Evolutionary conservation across 495 filamentous ascomycete species (phyloP).

Genomic region (Penicillium flavigenum): DNA sequence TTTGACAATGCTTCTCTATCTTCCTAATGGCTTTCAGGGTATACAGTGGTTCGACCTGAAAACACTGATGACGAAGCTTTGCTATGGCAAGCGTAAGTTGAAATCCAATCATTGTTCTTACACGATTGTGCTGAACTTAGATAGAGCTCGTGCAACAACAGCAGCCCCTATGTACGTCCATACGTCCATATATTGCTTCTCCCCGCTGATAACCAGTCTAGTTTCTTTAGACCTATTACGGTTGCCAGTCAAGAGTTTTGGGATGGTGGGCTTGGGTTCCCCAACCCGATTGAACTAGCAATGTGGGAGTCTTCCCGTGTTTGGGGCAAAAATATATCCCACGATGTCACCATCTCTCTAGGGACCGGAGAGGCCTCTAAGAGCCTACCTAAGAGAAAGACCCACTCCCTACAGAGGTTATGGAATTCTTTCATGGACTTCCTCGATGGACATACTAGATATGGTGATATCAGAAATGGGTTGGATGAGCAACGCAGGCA

Average conservation of each 20-base stretch:
- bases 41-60: slow-evolving; percentile 4
- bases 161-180: slow-evolving; percentile 25
- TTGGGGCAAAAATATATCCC: slow-evolving; percentile 18
- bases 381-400: slow-evolving; percentile 1
- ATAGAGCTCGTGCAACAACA: slow-evolving; percentile 29
- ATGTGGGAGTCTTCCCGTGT: slow-evolving; percentile 27
- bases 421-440: slow-evolving; percentile 24
- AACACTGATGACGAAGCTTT: background rate
- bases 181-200: background rate
- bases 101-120: slow-evolving; percentile 1
- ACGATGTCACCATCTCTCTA: slow-evolving; percentile 29
- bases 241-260: slow-evolving; percentile 27
- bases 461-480: slow-evolving; percentile 7
- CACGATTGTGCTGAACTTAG: background rate
- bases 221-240: slow-evolving; percentile 21
- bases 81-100: background rate
- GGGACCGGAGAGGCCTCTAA: slow-evolving; percentile 24
- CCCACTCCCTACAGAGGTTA: slow-evolving; percentile 22
- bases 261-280: slow-evolving; percentile 35
- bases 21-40: slow-evolving; percentile 1
- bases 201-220: slow-evolving; percentile 6
- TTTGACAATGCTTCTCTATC: background rate
- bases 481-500: slow-evolving; percentile 4
- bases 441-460: slow-evolving; percentile 17
- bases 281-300: slow-evolving; percentile 35